Evolutionary conservation across 768 basidiomycete species (phyloP).

Genomic region (Kwoniella sp.): DNA sequence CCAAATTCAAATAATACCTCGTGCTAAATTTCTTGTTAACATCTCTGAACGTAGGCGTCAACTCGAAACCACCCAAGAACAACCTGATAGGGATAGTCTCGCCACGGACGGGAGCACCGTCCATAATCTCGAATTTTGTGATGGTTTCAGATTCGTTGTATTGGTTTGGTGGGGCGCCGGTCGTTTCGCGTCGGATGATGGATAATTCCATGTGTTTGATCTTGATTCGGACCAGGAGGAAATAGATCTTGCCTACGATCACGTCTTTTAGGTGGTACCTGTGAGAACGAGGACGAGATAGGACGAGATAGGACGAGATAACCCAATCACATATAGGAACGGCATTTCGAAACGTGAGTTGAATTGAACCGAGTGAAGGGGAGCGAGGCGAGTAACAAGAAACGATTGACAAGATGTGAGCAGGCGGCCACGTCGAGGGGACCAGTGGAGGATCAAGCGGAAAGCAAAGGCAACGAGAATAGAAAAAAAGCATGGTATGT

Average conservation of each 20-base stretch:
- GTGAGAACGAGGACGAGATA: background rate
- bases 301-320: no score
- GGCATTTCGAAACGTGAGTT: no score
- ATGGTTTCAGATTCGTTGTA: slow-evolving; percentile 99
- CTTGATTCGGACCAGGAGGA: slow-evolving; percentile 94
- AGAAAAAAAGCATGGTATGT: no score
- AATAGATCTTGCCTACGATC: slow-evolving; percentile 99
- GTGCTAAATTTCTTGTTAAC: slow-evolving; percentile 99
- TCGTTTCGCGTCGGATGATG: slow-evolving; percentile 95
- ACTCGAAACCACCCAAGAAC: slow-evolving; percentile 96
- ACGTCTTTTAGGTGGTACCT: slow-evolving; percentile 99
- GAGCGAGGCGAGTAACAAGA: no score
- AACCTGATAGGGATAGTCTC: slow-evolving; percentile 98
- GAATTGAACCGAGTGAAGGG: no score
- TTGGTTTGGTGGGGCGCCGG: slow-evolving; percentile 95
- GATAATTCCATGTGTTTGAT: slow-evolving; percentile 99
- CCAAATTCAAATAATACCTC: slow-evolving; percentile 94
- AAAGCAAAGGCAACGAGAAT: no score
- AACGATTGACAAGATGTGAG: no score
- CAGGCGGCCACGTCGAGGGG: no score
- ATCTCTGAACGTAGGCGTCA: slow-evolving; percentile 97
- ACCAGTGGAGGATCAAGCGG: no score
- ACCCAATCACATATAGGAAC: no score
- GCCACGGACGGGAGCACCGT: slow-evolving; percentile 95
- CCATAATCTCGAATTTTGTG: slow-evolving; percentile 99